A percentile compares a stretch with the other conserved stretches of the same genome.
Conservation (phyloP, 495 filamentous ascomycete species). For the Peziza echinospora region DNA sequence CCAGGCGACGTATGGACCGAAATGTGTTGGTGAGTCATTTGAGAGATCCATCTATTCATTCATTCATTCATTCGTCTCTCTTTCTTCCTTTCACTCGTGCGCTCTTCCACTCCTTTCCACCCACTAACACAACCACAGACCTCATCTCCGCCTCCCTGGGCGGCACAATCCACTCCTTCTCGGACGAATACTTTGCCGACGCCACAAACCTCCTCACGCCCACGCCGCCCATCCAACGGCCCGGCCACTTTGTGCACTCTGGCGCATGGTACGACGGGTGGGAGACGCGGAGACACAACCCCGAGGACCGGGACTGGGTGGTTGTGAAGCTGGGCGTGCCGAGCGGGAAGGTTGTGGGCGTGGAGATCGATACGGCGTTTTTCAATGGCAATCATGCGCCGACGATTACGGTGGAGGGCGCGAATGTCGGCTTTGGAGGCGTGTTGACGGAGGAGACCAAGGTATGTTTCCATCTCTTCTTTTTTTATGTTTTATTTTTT, state of each 20-base stretch:
- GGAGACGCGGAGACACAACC: constrained; percentile 81
- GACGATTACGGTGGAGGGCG: constrained; percentile 60
- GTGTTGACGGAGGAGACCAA: constrained; percentile 23
- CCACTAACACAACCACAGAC: constrained; percentile 31
- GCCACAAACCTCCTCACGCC: constrained; percentile 62
- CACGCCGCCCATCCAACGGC: constrained; percentile 48
- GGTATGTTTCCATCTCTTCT: too few relatives aligned
- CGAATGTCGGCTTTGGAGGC: constrained; percentile 37
- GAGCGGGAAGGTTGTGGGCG: constrained; percentile 49
- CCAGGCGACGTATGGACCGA: too few relatives aligned
- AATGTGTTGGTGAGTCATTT: too few relatives aligned
- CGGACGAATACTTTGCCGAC: constrained; percentile 77
- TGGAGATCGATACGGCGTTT: constrained; percentile 73
- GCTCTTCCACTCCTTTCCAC: neutral
- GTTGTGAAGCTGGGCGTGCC: constrained; percentile 61
- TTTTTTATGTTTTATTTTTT: too few relatives aligned
- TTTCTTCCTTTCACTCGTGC: neutral
- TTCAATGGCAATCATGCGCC: constrained; percentile 80
- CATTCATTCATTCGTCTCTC: neutral
- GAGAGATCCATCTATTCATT: too few relatives aligned
- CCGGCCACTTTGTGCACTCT: constrained; percentile 62
- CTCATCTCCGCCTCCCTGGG: constrained; percentile 53
- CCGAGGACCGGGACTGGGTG: constrained; percentile 60
- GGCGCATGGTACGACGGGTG: constrained; percentile 93
- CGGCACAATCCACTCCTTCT: constrained; percentile 51